Evolutionary conservation across 257 asterid species (phyloP), one percentile per base, ranked within the genome.

Genomic region (Gardenia jasminoides): DNA sequence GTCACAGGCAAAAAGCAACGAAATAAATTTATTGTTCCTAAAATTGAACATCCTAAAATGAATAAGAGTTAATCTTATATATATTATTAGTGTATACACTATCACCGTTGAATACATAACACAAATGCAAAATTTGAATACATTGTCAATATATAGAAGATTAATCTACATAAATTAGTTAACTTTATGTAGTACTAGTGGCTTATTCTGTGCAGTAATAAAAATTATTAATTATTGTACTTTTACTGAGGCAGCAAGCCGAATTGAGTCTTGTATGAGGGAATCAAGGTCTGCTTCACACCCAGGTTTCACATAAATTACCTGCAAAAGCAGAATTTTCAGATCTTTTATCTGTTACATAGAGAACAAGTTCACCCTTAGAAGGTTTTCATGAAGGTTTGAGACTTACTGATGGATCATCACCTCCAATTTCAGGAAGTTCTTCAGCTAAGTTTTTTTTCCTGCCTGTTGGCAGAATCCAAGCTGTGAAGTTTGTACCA

Each of bases 261-360:
- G 88, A 80, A 91, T 77, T 24, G 96, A 83, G 30, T 94, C 98
- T 72, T 90, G 95, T 84, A 94, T 84, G 31, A 91, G 79, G 48
- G 95, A 86, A 87, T 93, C 98, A 12, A 94, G 92, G 68, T 90
- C 88, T 33, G 97, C 97, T 78, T 93, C 98, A 46, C 75, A 82
- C 80, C 98, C 98, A 6, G 98, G 97, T 76, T 86, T 94, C 80
- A 92, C 98, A 77, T 90, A 94, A 48, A 94, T 91, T 59, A 94
- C 98, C 98, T 94, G 93, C 83, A 79, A 54, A 79, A 59, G 28
- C 24, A 74, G 54, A 11, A 58, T 8, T 26, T 70, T 74, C 54
- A 69, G 33, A 44, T 74, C 7, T 16, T 46, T 67, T 62, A 67
- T 47, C 28, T 17, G 67, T 47, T 13, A 30, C 15, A 24, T 19